Evolutionary conservation across 768 basidiomycete species (phyloP).

Genomic region (Termitomyces sp.): DNA sequence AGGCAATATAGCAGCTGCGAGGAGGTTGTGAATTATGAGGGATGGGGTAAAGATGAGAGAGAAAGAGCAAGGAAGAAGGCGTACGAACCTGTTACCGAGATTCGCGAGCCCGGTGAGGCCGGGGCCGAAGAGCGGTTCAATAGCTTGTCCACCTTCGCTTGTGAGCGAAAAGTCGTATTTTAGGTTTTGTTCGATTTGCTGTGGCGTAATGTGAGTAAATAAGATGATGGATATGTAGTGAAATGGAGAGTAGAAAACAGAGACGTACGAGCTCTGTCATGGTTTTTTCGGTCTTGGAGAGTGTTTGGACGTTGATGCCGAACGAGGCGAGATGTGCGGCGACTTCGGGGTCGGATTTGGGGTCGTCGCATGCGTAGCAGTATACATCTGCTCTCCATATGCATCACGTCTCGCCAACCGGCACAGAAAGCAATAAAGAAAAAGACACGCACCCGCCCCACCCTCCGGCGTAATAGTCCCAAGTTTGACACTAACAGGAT

Average conservation of each 20-base stretch:
- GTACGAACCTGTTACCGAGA: constrained; percentile 74
- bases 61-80: background rate
- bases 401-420: background rate
- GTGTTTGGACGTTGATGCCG: constrained; percentile 80
- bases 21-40: background rate
- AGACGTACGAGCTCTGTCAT: constrained; percentile 86
- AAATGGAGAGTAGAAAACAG: too few species aligned
- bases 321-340: constrained; percentile 72
- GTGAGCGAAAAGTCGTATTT: constrained; percentile 93
- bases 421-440: background rate
- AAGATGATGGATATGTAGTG: background rate
- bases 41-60: background rate
- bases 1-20: constrained; percentile 93
- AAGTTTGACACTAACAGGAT: constrained; percentile 86
- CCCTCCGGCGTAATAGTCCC: constrained; percentile 98
- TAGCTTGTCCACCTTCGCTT: constrained; percentile 78
- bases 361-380: constrained; percentile 89
- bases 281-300: constrained; percentile 92
- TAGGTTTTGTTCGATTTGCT: constrained; percentile 97
- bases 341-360: constrained; percentile 74
- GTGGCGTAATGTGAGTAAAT: background rate
- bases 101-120: constrained; percentile 89
- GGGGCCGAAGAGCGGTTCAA: constrained; percentile 86
- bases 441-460: constrained; percentile 60
- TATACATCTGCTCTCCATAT: constrained; percentile 64